Evolutionary conservation across 768 basidiomycete species (phyloP), one percentile per base, ranked within the genome.

Genomic region (Chalciporus chontae): DNA sequence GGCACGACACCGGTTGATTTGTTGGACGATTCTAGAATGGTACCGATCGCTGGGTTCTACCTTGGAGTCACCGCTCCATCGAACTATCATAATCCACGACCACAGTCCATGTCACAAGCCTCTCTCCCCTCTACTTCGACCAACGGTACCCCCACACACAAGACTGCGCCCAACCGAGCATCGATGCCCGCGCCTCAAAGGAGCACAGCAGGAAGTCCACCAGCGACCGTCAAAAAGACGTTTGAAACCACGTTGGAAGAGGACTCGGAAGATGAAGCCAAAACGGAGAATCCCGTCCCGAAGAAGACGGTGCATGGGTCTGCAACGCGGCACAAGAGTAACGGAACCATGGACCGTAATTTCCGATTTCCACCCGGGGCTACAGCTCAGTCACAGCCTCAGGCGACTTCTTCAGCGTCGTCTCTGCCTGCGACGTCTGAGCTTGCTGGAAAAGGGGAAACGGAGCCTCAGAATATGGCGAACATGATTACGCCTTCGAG

Each of bases 31-130:
- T 37, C 1, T 50, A 91, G 90, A 62, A 92, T 95, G 87, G 80
- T 94, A 8, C 87, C 92, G 5, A 94, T 94, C 51, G 80, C 85
- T 1, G 73, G 77, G 15, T 91, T 82, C 64, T 92, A 92, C 61
- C 82, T 92, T n/a, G 88, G 88, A 17, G 77, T 81, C 13, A 79
- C 72, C n/a, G 76, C 79, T 0, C 69, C 71, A 2, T 67, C 81
- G 3, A 67, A 58, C 40, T 67, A 67, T 48, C 57, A 64, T 39
- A 44, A 61, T 3, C 69, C 73, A 43, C 77, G 87, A 5, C 81
- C 85, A 0, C 84, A 86, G 53, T 89, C 87, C 18, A 86, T 90
- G 82, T 90, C 87, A 0, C 84, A 87, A 65, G 78, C 80, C 3
- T 73, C 76, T 23, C 69, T 81, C 1, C 72, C 77, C 1, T 73